These are phyloP conservation scores for Phanerochaete sordida DNA, from an alignment of 768 basidiomycete genomes.

Conservation along the genomic window DNA sequence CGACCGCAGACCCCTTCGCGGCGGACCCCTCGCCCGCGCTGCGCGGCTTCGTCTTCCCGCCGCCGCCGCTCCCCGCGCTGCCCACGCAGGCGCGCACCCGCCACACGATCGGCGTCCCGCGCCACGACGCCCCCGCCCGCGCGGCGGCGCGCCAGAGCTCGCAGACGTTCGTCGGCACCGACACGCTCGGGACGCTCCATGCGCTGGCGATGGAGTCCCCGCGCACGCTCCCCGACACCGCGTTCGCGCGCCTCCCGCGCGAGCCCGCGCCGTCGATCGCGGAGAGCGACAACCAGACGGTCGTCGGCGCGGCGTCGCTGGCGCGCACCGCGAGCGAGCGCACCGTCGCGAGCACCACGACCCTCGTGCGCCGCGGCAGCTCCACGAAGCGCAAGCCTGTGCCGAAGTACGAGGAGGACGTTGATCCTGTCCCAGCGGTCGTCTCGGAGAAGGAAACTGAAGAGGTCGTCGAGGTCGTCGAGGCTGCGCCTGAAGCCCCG, in stretches of 20 bases:
- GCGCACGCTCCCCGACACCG: constrained; percentile 37
- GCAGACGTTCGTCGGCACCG: constrained; percentile 29
- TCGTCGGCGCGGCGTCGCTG: not conserved
- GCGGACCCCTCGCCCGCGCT: not conserved
- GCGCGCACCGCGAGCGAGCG: constrained; percentile 5
- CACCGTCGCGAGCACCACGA: constrained; percentile 1
- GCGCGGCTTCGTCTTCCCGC: not conserved
- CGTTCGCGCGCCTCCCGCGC: constrained; percentile 19
- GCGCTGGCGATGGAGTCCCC: constrained; percentile 56
- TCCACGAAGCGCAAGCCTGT: constrained; percentile 17
- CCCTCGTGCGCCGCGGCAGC: constrained; percentile 10
- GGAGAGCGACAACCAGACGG: constrained; percentile 3
- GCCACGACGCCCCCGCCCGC: not conserved
- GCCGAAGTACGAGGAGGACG: constrained; percentile 4
- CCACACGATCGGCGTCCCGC: not conserved
- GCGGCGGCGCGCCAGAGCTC: constrained; percentile 19
- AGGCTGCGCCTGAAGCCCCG: too few relatives aligned
- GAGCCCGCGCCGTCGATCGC: constrained; percentile 12
- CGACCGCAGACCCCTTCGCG: not conserved
- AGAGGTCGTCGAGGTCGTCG: not conserved
- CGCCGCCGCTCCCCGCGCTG: not conserved
- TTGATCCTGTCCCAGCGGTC: too few relatives aligned
- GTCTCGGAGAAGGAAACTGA: not conserved
- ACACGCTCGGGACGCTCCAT: constrained; percentile 43
- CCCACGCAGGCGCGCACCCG: not conserved